phyloP scores from a whole-genome alignment of 768 basidiomycete species.

The Tricholoma terreum region DNA sequence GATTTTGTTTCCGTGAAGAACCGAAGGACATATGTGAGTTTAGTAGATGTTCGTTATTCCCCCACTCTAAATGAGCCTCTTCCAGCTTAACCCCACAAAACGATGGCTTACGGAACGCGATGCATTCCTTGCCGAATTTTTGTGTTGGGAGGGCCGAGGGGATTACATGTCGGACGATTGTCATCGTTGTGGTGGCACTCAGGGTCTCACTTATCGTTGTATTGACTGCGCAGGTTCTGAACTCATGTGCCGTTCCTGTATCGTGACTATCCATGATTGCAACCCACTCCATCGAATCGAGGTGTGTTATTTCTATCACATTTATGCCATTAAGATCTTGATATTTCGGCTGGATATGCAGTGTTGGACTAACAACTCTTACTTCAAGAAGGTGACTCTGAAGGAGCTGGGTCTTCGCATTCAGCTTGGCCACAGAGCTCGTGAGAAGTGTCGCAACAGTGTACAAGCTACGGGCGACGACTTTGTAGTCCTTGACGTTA shows the following conservation, averaged over 20 bases:
- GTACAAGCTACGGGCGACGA: constrained; percentile 7
- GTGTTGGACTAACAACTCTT: neutral
- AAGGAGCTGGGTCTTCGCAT: constrained; percentile 1
- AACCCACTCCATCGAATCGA: no score
- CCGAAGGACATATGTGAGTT: neutral
- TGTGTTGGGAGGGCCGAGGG: constrained; percentile 3
- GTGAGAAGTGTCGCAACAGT: constrained; percentile 14
- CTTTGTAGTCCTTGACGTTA: constrained; percentile 23
- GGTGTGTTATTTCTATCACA: no score
- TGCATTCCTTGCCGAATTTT: constrained; percentile 1
- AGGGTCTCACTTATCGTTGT: no score
- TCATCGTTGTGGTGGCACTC: no score
- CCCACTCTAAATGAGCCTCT: neutral
- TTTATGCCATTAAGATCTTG: no score
- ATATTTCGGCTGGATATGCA: no score
- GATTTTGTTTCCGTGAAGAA: neutral
- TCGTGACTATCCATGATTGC: no score
- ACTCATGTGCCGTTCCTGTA: no score
- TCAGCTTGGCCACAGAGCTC: constrained; percentile 20
- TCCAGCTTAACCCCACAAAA: constrained; percentile 3
- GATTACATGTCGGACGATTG: neutral
- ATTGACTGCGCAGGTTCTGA: no score
- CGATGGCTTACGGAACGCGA: constrained; percentile 3
- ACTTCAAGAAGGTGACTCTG: neutral
- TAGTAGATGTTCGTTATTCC: neutral